Evolutionary conservation across 441 rosid genomes (phyloP).

Genomic region (Raphanus hybrid): DNA sequence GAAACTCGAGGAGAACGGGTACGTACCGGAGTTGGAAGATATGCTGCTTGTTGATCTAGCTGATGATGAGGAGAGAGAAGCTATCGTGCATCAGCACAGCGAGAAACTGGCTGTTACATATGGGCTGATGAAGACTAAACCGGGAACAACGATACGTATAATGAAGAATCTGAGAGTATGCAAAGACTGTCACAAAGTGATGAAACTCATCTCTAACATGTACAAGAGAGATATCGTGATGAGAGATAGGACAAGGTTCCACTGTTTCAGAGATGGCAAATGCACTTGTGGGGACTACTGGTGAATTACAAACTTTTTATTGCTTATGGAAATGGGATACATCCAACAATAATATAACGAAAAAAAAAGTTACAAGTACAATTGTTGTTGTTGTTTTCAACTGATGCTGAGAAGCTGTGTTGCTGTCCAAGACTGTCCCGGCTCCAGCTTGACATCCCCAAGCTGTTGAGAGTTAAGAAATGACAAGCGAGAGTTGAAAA

Average conservation of each 20-base stretch:
- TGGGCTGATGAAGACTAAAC: constrained; percentile 53
- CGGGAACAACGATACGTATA: constrained; percentile 46
- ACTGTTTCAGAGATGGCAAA: constrained; percentile 51
- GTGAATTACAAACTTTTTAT: constrained; percentile 35
- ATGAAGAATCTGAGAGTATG: constrained; percentile 61
- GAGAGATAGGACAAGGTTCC: constrained; percentile 64
- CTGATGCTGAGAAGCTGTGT: constrained; percentile 67
- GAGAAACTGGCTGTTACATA: constrained; percentile 51
- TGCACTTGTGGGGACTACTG: constrained; percentile 59
- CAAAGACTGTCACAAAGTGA: constrained; percentile 58
- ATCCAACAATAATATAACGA: constrained; percentile 42
- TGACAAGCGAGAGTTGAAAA: constrained; percentile 19
- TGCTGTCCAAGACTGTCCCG: constrained; percentile 83
- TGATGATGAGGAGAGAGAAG: constrained; percentile 44
- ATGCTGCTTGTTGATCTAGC: constrained; percentile 46
- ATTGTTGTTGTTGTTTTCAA: constrained; percentile 39
- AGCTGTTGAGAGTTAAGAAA: constrained; percentile 68
- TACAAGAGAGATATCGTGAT: constrained; percentile 50
- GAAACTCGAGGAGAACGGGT: constrained; percentile 48
- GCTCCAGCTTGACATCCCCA: constrained; percentile 75
- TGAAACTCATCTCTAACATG: constrained; percentile 54
- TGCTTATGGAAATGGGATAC: constrained; percentile 26
- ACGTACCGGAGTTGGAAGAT: constrained; percentile 46
- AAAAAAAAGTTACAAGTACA: constrained; percentile 18
- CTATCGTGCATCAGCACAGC: constrained; percentile 40